phyloP scores from a whole-genome alignment of 768 basidiomycete genomes.

The Clathrus columnatus region DNA sequence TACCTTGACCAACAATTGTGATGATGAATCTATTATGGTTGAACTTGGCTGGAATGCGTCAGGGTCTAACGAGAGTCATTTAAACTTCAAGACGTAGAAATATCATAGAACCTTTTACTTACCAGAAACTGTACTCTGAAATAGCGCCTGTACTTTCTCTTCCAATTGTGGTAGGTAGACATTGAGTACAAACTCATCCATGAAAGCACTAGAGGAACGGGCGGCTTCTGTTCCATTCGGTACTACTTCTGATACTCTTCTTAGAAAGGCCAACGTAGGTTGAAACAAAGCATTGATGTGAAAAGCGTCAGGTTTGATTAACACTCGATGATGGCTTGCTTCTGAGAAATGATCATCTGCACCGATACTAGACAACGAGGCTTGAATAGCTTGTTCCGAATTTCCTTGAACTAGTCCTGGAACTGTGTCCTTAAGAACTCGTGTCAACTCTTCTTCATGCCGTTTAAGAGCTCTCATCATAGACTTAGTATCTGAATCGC shows the following conservation, averaged over 20 bases:
- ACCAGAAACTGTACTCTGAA: constrained; percentile 81
- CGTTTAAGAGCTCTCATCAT: constrained; percentile 56
- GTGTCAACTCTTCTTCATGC: constrained; percentile 80
- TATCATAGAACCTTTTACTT: constrained; percentile 14
- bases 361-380: constrained; percentile 49
- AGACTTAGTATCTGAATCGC: constrained; percentile 76
- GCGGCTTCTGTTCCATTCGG: constrained; percentile 64
- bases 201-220: constrained; percentile 56
- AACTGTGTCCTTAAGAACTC: constrained; percentile 80
- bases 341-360: constrained; percentile 66
- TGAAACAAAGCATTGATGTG: constrained; percentile 93
- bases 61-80: constrained; percentile 37
- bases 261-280: constrained; percentile 81
- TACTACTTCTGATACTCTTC: constrained; percentile 59
- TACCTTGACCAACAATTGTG: constrained; percentile 75
- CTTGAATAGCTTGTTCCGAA: constrained; percentile 41
- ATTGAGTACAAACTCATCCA: constrained; percentile 89
- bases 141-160: constrained; percentile 81
- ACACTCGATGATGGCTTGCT: constrained; percentile 73
- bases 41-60: constrained; percentile 86
- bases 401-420: constrained; percentile 82
- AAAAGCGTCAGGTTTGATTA: constrained; percentile 88
- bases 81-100: neutral
- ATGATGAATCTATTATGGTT: constrained; percentile 50
- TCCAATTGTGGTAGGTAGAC: constrained; percentile 93